Evolutionary conservation across 2,329 filamentous ascomycete species (phyloP), one percentile per base, ranked within the genome.

Genomic region (Diaporthe sp.): DNA sequence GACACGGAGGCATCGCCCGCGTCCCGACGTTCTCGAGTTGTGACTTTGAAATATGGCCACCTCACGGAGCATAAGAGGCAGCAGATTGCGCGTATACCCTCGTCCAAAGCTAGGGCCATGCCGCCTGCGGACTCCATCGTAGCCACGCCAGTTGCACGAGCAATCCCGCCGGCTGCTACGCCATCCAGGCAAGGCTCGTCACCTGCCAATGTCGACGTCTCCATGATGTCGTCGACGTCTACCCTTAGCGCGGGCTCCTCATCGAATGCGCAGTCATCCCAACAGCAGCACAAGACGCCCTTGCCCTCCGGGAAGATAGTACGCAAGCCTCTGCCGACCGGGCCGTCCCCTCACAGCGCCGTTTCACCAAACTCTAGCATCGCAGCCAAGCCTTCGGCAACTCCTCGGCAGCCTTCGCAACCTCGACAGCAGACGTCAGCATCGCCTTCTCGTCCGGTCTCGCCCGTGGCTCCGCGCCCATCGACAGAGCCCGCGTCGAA

Each of bases 241-340:
- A 71, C 60, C 37, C 55, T 75, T 22, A 75, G 73, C 34, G 62
- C 55, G 31, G 70, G 70, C 44, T 71, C 75, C 10, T 62, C 68
- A 2, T 75, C 75, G n/a, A 74, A 58, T 28, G 25, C 61, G 15
- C 57, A 68, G 25, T 28, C 46, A 19, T 57, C 61, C 9, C 71
- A 57, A 28, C 73, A 72, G 44, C 58, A 53, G 37, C 74, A 76
- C 22, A 73, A 75, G 39, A 76, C 75, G 10, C 75, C 70, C 7
- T 28, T 76, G 28, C 70, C 73, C 25, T 60, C 67, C 25, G 75
- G 75, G 10, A 76, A 76, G 70, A 65, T 55, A 9, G n/a, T 71
- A 13, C 75, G 75, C 73, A 75, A 62, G 62, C 75, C 75, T 28
- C 55, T 76, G n/a, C 75, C 75, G 25, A 70, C 68, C 17, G 75